A percentile compares a stretch with the other conserved stretches of the same genome.
phyloP scores from a whole-genome alignment of 768 basidiomycete species.

The Coprinellus micaceus region DNA sequence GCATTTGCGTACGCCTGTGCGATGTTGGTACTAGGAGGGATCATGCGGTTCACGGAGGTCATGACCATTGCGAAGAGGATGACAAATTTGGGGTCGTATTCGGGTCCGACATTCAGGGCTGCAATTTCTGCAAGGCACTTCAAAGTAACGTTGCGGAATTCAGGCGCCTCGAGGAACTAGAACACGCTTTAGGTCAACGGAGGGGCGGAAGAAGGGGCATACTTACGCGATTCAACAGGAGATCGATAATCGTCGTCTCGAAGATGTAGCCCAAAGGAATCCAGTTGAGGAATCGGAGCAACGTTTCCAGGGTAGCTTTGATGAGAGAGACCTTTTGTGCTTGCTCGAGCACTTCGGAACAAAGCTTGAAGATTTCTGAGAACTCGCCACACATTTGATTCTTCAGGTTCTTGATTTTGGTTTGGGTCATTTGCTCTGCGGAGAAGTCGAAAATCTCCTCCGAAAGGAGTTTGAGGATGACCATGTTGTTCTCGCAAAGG shows the following conservation, averaged over 20 bases:
- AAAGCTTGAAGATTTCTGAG: conserved; percentile 96
- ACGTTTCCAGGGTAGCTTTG: conserved; percentile 90
- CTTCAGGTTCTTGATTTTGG: conserved; percentile 95
- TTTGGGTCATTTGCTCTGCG: conserved; percentile 97
- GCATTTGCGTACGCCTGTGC: conserved; percentile 87
- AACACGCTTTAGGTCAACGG: conserved; percentile 10
- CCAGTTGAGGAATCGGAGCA: conserved; percentile 97
- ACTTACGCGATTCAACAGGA: conserved; percentile 85
- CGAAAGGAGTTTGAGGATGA: conserved; percentile 93
- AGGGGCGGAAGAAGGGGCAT: not conserved
- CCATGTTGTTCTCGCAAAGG: conserved; percentile 99
- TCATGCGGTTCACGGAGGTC: conserved; percentile 96
- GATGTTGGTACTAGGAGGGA: conserved; percentile 93
- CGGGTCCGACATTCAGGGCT: conserved; percentile 87
- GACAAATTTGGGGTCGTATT: conserved; percentile 98
- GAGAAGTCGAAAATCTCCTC: conserved; percentile 99
- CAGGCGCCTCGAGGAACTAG: conserved; percentile 93
- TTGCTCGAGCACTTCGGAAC: conserved; percentile 93
- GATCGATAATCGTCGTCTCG: conserved; percentile 95
- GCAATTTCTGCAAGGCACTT: conserved; percentile 98
- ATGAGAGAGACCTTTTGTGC: conserved; percentile 95
- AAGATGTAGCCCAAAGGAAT: conserved; percentile 99
- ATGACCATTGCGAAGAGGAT: conserved; percentile 98
- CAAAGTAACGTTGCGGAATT: conserved; percentile 95
- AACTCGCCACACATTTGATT: conserved; percentile 98